These are phyloP conservation scores for Ganoderma multipileum DNA, from an alignment of 1,284 basidiomycete genomes.

Conservation along the genomic window DNA sequence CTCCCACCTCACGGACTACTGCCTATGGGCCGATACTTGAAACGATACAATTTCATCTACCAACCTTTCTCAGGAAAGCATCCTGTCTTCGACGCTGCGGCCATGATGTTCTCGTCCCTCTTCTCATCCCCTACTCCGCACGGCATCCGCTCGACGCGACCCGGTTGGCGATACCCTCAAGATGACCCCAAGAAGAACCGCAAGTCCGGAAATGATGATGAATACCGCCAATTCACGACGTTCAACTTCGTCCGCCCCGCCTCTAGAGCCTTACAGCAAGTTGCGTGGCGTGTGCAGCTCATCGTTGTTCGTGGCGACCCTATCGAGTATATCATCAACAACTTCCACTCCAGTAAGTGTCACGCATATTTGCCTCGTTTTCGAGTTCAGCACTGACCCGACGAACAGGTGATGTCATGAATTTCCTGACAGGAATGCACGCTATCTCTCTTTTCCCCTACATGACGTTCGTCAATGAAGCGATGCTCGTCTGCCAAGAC, in stretches of 20 bases:
- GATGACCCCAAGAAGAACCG: too few relatives aligned
- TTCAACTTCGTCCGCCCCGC: not conserved
- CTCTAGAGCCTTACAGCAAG: too few relatives aligned
- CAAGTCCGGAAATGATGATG: too few relatives aligned
- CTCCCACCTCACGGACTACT: not conserved
- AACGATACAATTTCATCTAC: not conserved
- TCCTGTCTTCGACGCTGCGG: not conserved
- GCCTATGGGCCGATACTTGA: not conserved
- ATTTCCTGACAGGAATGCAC: not conserved
- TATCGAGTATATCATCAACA: not conserved
- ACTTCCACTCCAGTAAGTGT: not conserved
- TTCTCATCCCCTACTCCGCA: too few relatives aligned
- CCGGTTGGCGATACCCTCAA: too few relatives aligned
- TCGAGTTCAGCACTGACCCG: not conserved
- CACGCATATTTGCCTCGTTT: not conserved
- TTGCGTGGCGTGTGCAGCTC: not conserved
- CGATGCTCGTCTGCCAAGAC: not conserved
- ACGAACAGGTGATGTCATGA: not conserved
- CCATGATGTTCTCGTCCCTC: not conserved
- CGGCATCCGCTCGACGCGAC: too few relatives aligned
- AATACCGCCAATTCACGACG: too few relatives aligned
- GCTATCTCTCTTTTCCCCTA: not conserved
- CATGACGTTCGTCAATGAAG: not conserved
- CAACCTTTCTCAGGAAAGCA: not conserved
- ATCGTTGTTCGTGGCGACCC: not conserved